Conservation (phyloP, 495 filamentous ascomycete species). For the Penicillium pulvis region DNA sequence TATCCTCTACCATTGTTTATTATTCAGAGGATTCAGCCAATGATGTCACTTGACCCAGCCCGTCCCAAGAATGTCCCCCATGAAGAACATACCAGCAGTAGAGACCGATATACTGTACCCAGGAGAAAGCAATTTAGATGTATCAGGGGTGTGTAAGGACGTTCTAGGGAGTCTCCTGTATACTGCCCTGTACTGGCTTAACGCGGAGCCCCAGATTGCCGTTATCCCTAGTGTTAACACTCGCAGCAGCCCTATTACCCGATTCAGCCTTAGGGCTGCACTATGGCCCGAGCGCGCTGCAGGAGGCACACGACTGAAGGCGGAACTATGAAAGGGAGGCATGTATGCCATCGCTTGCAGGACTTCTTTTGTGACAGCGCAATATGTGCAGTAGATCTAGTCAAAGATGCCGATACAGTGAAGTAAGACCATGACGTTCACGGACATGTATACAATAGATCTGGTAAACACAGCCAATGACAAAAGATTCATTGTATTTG, state of each 20-base stretch:
- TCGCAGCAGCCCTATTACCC: conserved; percentile 28
- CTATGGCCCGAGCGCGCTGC: conserved; percentile 3
- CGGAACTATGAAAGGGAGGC: conserved; percentile 22
- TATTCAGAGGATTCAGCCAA: background rate
- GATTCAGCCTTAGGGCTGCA: conserved; percentile 28
- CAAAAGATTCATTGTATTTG: background rate
- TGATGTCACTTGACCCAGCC: conserved; percentile 18
- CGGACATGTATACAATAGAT: background rate
- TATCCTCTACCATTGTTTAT: background rate
- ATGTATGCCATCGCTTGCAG: conserved; percentile 10
- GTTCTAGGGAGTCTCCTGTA: background rate
- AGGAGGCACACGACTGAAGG: conserved; percentile 23
- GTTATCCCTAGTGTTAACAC: background rate
- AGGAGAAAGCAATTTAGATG: background rate
- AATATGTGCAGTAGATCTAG: background rate
- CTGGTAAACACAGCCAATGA: background rate
- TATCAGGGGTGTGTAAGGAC: background rate
- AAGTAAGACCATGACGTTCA: background rate
- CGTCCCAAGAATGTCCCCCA: conserved; percentile 6
- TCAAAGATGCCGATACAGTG: conserved; percentile 1
- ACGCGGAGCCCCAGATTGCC: background rate
- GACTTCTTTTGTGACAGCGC: background rate
- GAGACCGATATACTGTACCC: background rate
- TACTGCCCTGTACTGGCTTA: background rate
- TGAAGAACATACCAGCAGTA: background rate